phyloP scores from a whole-genome alignment of 768 basidiomycete genomes.

The Kwoniella sp. region DNA sequence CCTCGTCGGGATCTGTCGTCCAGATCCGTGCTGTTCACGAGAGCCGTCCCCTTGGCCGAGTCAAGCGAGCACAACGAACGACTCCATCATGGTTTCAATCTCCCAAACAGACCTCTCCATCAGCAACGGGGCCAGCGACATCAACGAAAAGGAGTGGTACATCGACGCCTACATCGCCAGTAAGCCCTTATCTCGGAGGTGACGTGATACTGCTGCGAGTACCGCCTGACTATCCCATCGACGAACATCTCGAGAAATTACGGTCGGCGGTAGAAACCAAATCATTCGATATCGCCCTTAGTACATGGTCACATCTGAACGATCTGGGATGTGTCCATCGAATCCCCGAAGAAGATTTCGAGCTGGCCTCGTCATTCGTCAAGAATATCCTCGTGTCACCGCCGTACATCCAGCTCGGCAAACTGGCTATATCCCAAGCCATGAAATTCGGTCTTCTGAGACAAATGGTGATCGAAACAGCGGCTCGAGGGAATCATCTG shows the following conservation, averaged over 20 bases:
- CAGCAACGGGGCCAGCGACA: no score
- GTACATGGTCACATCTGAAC: constrained; percentile 6
- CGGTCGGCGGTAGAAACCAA: background rate
- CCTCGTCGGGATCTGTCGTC: background rate
- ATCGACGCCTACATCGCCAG: background rate
- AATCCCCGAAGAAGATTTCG: constrained; percentile 1
- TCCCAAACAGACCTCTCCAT: background rate
- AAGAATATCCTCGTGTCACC: background rate
- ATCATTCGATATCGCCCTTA: constrained; percentile 1
- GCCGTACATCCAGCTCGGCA: constrained; percentile 10
- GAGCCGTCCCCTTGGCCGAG: background rate
- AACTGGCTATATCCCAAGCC: constrained; percentile 12
- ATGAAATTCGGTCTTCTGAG: constrained; percentile 12
- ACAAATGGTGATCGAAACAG: constrained; percentile 22
- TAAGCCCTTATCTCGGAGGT: background rate
- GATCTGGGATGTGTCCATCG: constrained; percentile 11
- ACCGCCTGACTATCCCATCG: constrained; percentile 23
- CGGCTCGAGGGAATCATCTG: constrained; percentile 15
- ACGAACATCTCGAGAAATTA: constrained; percentile 13
- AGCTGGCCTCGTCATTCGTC: background rate
- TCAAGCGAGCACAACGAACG: background rate
- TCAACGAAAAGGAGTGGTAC: background rate
- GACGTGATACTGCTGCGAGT: constrained; percentile 13
- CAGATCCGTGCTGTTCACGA: background rate
- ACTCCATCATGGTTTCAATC: background rate